phyloP scores from a whole-genome alignment of 352 stramenopile genomes.

The Phytopythium oedochilum region DNA sequence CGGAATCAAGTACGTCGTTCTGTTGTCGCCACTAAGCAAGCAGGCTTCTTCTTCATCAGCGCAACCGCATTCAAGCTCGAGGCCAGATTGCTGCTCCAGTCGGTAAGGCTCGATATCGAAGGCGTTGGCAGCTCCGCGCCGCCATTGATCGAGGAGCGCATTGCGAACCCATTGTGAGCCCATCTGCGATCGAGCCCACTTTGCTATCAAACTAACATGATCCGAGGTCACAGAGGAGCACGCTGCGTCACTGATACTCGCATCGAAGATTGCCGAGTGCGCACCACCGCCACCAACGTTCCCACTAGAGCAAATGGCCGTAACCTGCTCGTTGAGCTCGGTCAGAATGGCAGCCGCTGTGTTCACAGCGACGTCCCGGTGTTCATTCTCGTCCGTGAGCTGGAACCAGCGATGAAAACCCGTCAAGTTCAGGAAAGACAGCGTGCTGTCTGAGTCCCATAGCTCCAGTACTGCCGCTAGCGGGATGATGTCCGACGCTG shows the following conservation, averaged over 20 bases:
- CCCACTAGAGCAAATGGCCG: constrained; percentile 5
- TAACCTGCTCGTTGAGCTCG: constrained; percentile 36
- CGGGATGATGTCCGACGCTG: constrained; percentile 18
- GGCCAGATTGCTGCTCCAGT: constrained; percentile 26
- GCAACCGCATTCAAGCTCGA: constrained; percentile 47
- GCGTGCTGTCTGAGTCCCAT: constrained; percentile 28
- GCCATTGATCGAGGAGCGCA: constrained; percentile 60
- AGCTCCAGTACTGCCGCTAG: constrained; percentile 29
- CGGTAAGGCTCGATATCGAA: constrained; percentile 73
- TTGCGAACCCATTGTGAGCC: constrained; percentile 30
- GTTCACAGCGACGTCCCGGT: neutral
- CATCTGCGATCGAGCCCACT: constrained; percentile 26
- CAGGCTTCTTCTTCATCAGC: constrained; percentile 11
- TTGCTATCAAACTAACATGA: constrained; percentile 31
- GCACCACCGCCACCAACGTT: constrained; percentile 20
- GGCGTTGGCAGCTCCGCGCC: constrained; percentile 27
- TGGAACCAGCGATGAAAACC: constrained; percentile 51
- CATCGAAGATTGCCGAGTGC: constrained; percentile 51
- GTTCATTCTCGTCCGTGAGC: constrained; percentile 8
- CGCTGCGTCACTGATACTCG: constrained; percentile 19
- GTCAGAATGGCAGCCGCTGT: constrained; percentile 9
- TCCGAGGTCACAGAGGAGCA: constrained; percentile 21
- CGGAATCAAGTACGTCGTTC: constrained; percentile 41
- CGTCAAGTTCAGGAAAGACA: constrained; percentile 40
- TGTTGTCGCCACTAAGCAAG: constrained; percentile 24